These are phyloP conservation scores for Kingdonia uniflora DNA, from an alignment of 164 flowering plant genomes.

Conservation along the genomic window DNA sequence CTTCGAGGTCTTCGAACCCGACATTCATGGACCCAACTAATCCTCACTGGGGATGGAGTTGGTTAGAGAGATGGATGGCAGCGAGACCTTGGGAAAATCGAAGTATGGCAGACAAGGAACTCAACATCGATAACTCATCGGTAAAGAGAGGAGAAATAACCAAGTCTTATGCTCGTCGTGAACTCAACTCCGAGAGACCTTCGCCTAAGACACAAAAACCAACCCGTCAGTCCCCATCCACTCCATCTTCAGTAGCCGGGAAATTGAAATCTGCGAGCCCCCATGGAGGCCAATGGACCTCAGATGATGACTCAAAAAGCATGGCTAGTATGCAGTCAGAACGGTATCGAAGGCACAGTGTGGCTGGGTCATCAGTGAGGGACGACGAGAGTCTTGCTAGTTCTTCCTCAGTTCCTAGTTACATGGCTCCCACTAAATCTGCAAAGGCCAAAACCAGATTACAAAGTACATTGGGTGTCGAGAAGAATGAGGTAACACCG, in stretches of 20 bases:
- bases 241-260: conserved; percentile 29
- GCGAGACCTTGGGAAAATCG: conserved; percentile 65
- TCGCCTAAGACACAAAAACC: conserved; percentile 27
- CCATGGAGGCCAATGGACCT: conserved; percentile 19
- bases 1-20: conserved; percentile 34
- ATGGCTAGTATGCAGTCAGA: conserved; percentile 45
- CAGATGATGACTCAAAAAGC: conserved; percentile 56
- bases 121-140: conserved; percentile 27
- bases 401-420: conserved; percentile 49
- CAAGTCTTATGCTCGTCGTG: conserved; percentile 31
- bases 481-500: conserved; percentile 27
- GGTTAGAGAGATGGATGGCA: conserved; percentile 83
- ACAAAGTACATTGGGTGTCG: conserved; percentile 38
- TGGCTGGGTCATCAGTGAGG: conserved; percentile 52
- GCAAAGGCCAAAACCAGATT: conserved; percentile 45
- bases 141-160: conserved; percentile 38
- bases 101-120: conserved; percentile 29
- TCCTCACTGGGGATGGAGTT: conserved; percentile 83
- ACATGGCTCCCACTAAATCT: conserved; percentile 57
- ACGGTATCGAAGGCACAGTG: conserved; percentile 47
- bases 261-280: conserved; percentile 32
- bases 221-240: conserved; percentile 43
- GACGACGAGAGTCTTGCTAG: conserved; percentile 71
- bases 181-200: conserved; percentile 29
- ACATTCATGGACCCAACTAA: conserved; percentile 60